Evolutionary conservation across 148 eudicot species (phyloP).

Genomic region (Suaeda aralocaspica): DNA sequence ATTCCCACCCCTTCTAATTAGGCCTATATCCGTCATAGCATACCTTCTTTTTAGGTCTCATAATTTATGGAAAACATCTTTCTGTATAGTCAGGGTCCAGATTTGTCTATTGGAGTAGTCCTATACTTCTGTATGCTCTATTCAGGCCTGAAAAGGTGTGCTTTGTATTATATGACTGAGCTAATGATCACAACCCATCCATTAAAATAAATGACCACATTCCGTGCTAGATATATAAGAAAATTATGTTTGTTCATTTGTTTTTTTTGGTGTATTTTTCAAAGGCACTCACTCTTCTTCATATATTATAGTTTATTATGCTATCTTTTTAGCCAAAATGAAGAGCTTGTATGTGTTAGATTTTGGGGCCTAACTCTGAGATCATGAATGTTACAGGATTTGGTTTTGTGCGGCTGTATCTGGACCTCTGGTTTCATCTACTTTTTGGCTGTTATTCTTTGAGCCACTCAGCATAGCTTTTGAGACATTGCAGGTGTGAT

Average conservation of each 20-base stretch:
- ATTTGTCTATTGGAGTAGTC: neutral
- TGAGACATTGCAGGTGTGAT: constrained; percentile 92
- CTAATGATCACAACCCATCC: neutral
- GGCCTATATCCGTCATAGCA: no score
- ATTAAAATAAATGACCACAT: no score
- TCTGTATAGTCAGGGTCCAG: neutral
- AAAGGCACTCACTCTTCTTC: neutral
- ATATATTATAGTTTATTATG: neutral
- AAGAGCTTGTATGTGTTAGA: neutral
- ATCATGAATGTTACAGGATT: constrained; percentile 41
- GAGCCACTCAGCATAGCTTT: constrained; percentile 96
- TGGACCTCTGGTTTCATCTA: constrained; percentile 50
- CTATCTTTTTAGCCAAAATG: neutral
- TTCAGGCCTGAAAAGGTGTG: neutral
- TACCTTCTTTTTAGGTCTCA: no score
- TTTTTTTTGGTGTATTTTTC: neutral
- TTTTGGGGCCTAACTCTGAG: constrained; percentile 14
- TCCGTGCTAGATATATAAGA: neutral
- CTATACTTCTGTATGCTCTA: neutral
- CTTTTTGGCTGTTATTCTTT: constrained; percentile 72
- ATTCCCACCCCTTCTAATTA: no score
- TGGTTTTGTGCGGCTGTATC: constrained; percentile 59
- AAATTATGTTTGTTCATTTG: neutral
- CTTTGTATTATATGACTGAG: no score
- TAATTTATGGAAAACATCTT: neutral